Conservation (phyloP, 1,284 basidiomycete species). For the Leccinum subrobustum region DNA sequence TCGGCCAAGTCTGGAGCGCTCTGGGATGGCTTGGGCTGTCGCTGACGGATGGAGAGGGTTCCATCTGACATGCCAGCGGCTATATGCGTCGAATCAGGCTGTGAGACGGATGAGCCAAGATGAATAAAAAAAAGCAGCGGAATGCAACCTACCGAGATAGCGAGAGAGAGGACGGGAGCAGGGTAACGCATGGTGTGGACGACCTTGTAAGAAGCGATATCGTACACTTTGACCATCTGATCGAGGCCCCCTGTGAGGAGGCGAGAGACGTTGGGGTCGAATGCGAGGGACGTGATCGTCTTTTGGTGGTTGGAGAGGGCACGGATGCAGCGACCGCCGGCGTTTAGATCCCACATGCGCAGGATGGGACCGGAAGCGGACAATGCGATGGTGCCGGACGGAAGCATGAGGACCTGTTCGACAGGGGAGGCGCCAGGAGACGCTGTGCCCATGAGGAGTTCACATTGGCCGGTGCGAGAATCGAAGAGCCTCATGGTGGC, state of each 20-base stretch:
- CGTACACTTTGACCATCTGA: conserved; percentile 99
- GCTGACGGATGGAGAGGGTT: conserved; percentile 84
- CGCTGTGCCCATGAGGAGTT: conserved; percentile 77
- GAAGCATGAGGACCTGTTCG: conserved; percentile 93
- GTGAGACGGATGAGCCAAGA: conserved; percentile 16
- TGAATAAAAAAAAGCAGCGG: background rate
- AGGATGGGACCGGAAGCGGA: conserved; percentile 92
- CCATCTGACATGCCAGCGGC: conserved; percentile 97
- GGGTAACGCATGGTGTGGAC: conserved; percentile 99
- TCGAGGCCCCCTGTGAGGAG: conserved; percentile 91
- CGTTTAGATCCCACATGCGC: conserved; percentile 94
- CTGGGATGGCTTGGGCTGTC: conserved; percentile 76
- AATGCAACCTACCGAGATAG: conserved; percentile 66
- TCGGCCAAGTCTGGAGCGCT: conserved; percentile 44
- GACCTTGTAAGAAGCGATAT: conserved; percentile 91
- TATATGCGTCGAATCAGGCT: conserved; percentile 97
- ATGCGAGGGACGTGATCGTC: conserved; percentile 88
- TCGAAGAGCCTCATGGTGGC: conserved; percentile 91
- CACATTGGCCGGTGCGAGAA: conserved; percentile 74
- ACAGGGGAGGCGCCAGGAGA: conserved; percentile 64
- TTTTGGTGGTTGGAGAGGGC: conserved; percentile 98
- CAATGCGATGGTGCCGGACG: conserved; percentile 84
- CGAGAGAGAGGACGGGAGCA: conserved; percentile 87
- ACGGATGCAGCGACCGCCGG: conserved; percentile 84
- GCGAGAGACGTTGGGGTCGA: conserved; percentile 74